Conservation (phyloP, 768 basidiomycete species). For the Mycena haematopus region DNA sequence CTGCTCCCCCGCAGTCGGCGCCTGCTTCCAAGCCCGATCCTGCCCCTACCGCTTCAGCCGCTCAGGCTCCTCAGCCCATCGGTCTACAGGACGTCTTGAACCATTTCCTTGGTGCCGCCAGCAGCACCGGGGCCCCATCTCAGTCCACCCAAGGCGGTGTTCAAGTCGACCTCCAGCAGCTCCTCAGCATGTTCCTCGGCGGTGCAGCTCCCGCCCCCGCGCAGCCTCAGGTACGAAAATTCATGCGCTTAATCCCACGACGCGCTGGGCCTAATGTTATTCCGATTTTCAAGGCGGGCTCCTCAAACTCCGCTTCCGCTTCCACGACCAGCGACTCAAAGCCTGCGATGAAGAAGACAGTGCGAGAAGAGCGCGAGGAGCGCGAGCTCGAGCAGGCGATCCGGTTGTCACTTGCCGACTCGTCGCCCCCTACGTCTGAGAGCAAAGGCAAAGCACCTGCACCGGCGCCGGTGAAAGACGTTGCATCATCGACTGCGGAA, state of each 20-base stretch:
- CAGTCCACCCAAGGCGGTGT: background rate
- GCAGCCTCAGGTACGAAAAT: conserved; percentile 5
- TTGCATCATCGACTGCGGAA: conserved; percentile 43
- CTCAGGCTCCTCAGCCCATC: background rate
- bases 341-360: conserved; percentile 12
- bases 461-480: conserved; percentile 36
- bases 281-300: background rate
- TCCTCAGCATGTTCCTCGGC: conserved; percentile 24
- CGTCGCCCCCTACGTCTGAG: background rate
- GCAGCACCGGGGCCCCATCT: background rate
- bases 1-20: background rate
- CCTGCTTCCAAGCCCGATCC: conserved; percentile 1
- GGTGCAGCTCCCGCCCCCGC: background rate
- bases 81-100: conserved; percentile 8
- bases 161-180: conserved; percentile 18
- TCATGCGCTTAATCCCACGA: background rate
- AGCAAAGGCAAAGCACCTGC: conserved; percentile 46
- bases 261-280: background rate
- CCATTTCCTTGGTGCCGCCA: conserved; percentile 8
- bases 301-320: background rate
- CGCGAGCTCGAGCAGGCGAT: conserved; percentile 45
- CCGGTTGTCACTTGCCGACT: background rate
- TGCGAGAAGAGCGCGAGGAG: conserved; percentile 35
- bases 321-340: background rate
- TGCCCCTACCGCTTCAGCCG: background rate